These are phyloP conservation scores for Leccinum longicurvipes DNA, from an alignment of 768 basidiomycete genomes.

Conservation along the genomic window DNA sequence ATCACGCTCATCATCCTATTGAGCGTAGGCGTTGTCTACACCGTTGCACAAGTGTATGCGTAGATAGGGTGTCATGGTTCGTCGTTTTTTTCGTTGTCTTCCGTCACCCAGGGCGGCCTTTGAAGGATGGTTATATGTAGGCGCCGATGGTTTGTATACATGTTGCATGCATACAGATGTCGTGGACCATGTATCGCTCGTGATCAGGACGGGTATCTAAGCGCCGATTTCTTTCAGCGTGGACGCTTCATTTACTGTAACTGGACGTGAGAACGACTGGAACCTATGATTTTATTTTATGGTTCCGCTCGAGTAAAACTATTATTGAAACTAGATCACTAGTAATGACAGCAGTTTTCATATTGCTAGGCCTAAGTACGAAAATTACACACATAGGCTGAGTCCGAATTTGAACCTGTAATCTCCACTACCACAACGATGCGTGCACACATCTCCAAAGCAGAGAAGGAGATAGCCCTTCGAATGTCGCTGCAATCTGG, in stretches of 20 bases:
- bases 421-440: background rate
- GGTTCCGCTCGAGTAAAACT: background rate
- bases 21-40: slow-evolving; percentile 22
- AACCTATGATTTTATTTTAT: background rate
- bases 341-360: background rate
- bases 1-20: slow-evolving; percentile 28
- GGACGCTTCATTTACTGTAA: background rate
- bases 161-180: background rate
- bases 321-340: background rate
- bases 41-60: slow-evolving; percentile 22
- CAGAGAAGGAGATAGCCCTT: background rate
- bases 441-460: background rate
- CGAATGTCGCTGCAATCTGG: background rate
- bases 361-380: background rate
- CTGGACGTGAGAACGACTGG: background rate
- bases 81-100: background rate
- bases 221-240: background rate
- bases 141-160: background rate
- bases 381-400: background rate
- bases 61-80: background rate
- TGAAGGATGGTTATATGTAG: background rate
- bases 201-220: background rate
- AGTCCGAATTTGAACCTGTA: background rate
- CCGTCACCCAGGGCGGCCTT: background rate
- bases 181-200: background rate